phyloP scores from a whole-genome alignment of 768 basidiomycete genomes.

The Exidia glandulosa region DNA sequence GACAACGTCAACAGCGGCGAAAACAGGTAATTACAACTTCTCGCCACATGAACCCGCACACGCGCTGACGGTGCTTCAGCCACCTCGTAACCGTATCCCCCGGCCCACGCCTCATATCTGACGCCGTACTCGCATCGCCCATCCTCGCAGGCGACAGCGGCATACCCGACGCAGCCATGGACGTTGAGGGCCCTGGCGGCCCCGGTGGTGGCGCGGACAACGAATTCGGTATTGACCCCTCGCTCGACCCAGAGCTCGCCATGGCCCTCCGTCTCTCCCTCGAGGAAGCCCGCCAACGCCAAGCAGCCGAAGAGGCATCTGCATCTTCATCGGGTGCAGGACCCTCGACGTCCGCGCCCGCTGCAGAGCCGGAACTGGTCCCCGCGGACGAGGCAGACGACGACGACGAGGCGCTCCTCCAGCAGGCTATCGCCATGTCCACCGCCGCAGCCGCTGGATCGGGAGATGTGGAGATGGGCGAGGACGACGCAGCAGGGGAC shows the following conservation, averaged over 20 bases:
- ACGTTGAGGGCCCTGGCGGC: conserved; percentile 20
- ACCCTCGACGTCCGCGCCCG: conserved; percentile 22
- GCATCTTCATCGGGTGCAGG: conserved; percentile 17
- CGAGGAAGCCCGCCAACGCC: conserved; percentile 83
- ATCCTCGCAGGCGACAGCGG: conserved; percentile 67
- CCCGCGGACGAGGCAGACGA: conserved; percentile 22
- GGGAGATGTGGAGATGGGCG: conserved; percentile 46
- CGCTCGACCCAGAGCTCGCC: conserved; percentile 90
- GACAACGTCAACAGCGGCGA: conserved; percentile 73
- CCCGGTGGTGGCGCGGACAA: conserved; percentile 43
- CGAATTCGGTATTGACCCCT: conserved; percentile 91
- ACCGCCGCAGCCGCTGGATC: conserved; percentile 20
- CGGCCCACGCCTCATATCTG: conserved; percentile 68
- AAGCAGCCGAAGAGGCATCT: conserved; percentile 33
- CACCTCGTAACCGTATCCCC: conserved; percentile 75
- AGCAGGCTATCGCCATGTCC: conserved; percentile 69
- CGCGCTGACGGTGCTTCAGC: conserved; percentile 26
- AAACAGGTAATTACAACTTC: conserved; percentile 57
- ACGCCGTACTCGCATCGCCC: conserved; percentile 67
- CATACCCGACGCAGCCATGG: conserved; percentile 51
- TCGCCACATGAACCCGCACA: not conserved
- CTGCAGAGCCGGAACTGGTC: conserved; percentile 19
- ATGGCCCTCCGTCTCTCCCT: conserved; percentile 98
- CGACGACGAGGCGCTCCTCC: conserved; percentile 71
- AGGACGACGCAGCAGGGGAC: conserved; percentile 45